Evolutionary conservation across 495 filamentous ascomycete genomes (phyloP).

Genomic region (Talaromyces thailandensis): DNA sequence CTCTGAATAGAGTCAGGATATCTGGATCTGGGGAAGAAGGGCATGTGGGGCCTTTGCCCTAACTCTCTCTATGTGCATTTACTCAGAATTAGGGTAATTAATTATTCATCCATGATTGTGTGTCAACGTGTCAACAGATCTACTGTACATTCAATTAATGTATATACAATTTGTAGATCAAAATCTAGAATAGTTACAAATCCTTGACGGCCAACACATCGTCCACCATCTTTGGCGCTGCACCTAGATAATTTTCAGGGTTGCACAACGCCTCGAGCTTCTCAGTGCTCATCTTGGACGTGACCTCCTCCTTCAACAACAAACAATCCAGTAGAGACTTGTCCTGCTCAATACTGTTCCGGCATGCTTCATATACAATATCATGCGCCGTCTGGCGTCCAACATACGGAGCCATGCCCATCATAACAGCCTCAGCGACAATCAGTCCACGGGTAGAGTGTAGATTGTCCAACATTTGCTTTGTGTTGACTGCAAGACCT

Average conservation of each 20-base stretch:
- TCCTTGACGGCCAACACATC: conserved; percentile 29
- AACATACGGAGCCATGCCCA: conserved; percentile 40
- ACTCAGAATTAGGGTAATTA: too few relatives aligned
- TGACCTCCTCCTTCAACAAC: conserved; percentile 28
- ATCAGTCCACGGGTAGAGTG: conserved; percentile 39
- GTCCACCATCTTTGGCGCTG: conserved; percentile 39
- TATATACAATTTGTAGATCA: not conserved
- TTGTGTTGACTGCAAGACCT: conserved; percentile 37
- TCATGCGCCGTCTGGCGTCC: conserved; percentile 43
- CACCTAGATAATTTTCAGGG: conserved; percentile 41
- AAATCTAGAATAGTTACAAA: not conserved
- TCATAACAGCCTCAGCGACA: conserved; percentile 50
- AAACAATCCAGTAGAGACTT: conserved; percentile 31
- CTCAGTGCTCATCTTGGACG: conserved; percentile 24
- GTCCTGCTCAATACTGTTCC: conserved; percentile 35
- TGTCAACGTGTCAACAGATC: too few relatives aligned
- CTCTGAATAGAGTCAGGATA: not conserved
- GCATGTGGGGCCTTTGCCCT: not conserved
- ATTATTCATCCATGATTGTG: too few relatives aligned
- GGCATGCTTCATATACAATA: conserved; percentile 46
- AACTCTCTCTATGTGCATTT: not conserved
- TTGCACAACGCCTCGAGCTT: conserved; percentile 34
- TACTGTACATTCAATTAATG: not conserved
- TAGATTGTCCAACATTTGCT: conserved; percentile 39
- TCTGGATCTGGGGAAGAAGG: not conserved